phyloP scores from a whole-genome alignment of 441 rosid genomes.

The Macaranga tanarius region DNA sequence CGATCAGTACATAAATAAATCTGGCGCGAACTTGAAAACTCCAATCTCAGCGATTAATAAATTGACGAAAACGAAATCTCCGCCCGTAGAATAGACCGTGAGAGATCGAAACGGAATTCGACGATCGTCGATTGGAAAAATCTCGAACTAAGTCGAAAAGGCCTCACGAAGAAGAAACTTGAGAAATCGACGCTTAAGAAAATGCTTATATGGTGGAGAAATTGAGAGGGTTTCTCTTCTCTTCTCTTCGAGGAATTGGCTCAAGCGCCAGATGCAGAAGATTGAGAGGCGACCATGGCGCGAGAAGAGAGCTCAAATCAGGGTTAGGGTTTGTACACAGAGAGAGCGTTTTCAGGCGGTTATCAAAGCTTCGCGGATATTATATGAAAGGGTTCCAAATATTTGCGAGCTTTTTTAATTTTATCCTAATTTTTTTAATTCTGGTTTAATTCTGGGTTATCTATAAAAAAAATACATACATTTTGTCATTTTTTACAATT shows the following conservation, averaged over 20 bases:
- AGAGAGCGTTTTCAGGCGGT: background rate
- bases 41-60: background rate
- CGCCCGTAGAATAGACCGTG: background rate
- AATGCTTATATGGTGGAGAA: background rate
- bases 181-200: background rate
- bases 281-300: background rate
- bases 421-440: too few relatives aligned
- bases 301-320: too few relatives aligned
- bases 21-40: background rate
- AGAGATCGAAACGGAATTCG: background rate
- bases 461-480: too few relatives aligned
- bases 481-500: too few relatives aligned
- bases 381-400: too few relatives aligned
- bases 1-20: background rate
- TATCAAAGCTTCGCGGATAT: too few relatives aligned
- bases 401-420: too few relatives aligned
- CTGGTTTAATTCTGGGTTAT: too few relatives aligned
- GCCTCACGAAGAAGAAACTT: background rate
- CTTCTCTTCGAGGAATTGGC: background rate
- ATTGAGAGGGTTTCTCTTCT: background rate
- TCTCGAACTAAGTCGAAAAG: background rate
- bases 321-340: conserved; percentile 25
- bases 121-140: background rate
- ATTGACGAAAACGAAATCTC: background rate
- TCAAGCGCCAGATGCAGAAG: background rate